phyloP scores from a whole-genome alignment of 495 filamentous ascomycete species.

The Hypoxylon intermedium region DNA sequence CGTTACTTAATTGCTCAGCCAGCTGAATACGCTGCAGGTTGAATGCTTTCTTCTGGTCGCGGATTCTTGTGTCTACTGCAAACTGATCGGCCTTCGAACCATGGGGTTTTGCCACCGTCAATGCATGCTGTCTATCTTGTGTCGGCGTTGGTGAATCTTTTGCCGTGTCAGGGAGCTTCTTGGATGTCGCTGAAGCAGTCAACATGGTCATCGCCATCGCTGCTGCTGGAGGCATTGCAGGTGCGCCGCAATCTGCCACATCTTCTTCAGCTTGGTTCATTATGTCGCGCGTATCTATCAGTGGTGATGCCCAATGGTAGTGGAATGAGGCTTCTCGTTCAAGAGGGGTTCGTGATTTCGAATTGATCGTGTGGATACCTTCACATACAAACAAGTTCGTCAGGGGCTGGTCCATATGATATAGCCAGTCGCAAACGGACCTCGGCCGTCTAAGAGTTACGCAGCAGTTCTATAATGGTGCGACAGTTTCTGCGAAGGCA shows the following conservation, averaged over 20 bases:
- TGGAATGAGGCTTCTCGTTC: neutral
- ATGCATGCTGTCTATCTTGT: neutral
- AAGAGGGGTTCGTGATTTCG: neutral
- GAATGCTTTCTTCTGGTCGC: neutral
- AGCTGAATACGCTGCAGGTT: constrained; percentile 16
- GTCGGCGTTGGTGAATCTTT: neutral
- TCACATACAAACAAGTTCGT: neutral
- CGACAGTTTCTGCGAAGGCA: too few species aligned
- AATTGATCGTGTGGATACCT: neutral
- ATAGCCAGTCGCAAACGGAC: too few species aligned
- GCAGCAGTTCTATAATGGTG: too few species aligned
- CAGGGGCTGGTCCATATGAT: too few species aligned
- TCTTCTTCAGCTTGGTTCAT: neutral
- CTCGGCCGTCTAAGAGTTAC: too few species aligned
- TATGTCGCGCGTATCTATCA: neutral
- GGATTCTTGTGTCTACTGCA: neutral
- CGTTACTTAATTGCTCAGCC: constrained; percentile 12
- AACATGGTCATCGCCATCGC: constrained; percentile 20
- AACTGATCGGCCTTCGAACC: neutral
- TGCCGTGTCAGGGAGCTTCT: neutral
- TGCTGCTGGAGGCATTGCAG: constrained; percentile 4
- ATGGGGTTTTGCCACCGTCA: neutral
- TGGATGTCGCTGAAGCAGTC: neutral
- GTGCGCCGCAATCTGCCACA: neutral
- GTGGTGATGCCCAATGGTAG: neutral